Evolutionary conservation across 1,139 yeast genomes (phyloP), one percentile per base, ranked within the genome.

Genomic region (Entelexis sorbosivorans): DNA sequence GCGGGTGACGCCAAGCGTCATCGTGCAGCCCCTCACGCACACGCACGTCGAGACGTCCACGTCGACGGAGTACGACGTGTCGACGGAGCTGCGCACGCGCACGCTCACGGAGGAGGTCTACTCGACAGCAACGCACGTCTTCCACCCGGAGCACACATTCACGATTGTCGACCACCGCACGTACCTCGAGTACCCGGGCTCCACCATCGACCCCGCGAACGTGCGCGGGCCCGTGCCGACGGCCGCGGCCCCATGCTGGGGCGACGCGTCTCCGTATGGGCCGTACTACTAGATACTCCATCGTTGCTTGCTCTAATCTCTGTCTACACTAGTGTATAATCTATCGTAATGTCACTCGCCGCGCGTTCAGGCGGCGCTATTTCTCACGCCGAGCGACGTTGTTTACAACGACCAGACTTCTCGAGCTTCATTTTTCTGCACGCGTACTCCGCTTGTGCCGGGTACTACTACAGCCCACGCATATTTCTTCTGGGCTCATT

Each of bases 141-240:
- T 38, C 35, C 45, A 48, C 44, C 57, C 57, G 14, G 54, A 38
- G 34, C 35, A 36, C 42, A 54, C 57, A 2, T 34, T 31, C 36
- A 50, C 56, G 10, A 26, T 31, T 11, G 51, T 51, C 22, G 57
- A 49, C 13, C 34, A 38, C 22, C 48, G 32, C 33, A 48, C 57
- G 13, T 35, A 46, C n/a, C 43, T 43, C 32, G 54, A 48, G 48
- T 54, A 54, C 34, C 57, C 57, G 2, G 57, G 53, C 17, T 43
- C 54, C 5, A 54, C 56, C 19, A 48, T 54, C 29, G 48, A 47
- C 28, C 49, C 50, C 4, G 34, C 20, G 19, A 45, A 31, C 24
- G 44, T 50, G 28, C 44, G 40, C 3, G 32, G 34, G 9, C 48
- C 50, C 29, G 20, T 44, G 24, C 42, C 42, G n/a, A 32, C 46